Base-by-base conservation (phyloP, 495 filamentous ascomycete species). In the Lasiosphaeriaceae sp. region DNA sequence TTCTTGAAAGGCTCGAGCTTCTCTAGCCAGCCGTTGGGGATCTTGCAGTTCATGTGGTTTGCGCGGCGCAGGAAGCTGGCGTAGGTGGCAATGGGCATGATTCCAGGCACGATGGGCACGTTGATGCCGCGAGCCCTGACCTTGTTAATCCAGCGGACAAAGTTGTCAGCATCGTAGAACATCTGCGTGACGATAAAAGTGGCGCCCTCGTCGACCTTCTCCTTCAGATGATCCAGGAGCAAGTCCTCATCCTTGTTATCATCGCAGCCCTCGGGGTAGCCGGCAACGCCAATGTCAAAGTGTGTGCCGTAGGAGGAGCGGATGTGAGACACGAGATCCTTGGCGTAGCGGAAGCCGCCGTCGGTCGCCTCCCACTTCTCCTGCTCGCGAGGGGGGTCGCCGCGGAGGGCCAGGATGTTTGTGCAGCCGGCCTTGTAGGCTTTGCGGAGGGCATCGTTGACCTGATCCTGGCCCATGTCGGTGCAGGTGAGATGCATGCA, bases 401-500 rank as follows among this genome's bases (percentile, higher is more conserved):
- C 95, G 50, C 95, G 84, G 14, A 99, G 82, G 17, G 95, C 95
- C 34, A 99, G 79, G 58, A 99, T 99, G 69, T 99, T 99, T 57
- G 92, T 96, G 75, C 95, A 99, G 44, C 95, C 95, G 20, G 94
- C 85, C 67, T 91, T 90, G 77, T 97, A 96, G 7, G 94, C 94
- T 61, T 87, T 85, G 64, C 84, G 83, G 46, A 99, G 80, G 2
- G 94, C 95, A 24, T 88, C 82, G 64, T 97, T 90, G 57, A 99
- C 86, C 73, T 90, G 96, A 23, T 89, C 88, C 64, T 82, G 81
- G 11, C 87, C 90, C 95, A 99, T 99, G 68, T 97, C 95, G 43
- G 95, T 99, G 72, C 95, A 99, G 2, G 95, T 99, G 61, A 99
- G 75, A 66, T 99, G 95, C 95, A 99, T 99, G 74, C 92, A 97